Evolutionary conservation across 2,329 filamentous ascomycete species (phyloP), one percentile per base, ranked within the genome.

Genomic region (Sclerotinia sclerotiorum): DNA sequence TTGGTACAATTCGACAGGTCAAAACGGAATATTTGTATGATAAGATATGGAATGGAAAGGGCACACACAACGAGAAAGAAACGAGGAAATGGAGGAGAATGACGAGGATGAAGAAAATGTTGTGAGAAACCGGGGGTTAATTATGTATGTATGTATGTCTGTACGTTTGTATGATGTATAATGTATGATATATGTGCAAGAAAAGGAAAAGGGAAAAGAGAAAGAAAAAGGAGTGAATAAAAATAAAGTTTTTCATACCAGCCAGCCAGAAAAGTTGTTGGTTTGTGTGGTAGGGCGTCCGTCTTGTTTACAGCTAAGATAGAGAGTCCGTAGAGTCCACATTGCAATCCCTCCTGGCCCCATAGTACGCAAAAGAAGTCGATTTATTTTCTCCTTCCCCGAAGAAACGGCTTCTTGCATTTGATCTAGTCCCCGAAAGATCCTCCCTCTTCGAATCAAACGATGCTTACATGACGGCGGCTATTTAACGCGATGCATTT

Each of bases 401-500:
- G 21, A 35, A 35, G 42, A 58, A 58, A 58, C n/a, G 55, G 55
- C n/a, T 42, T 65, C 62, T 44, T 49, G 29, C 58, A 61, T 42
- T 39, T 48, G 44, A 32, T 49, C 21, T 39, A 39, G 58, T 62
- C 58, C 29, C 21, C 35, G n/a, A 48, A 49, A 57, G 63, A 44
- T 65, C 62, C 46, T 65, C 35, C 10, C 24, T 5, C 39, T 55
- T 44, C 63, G 24, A 29, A 55, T 46, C 49, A 44, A 42, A 32
- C 21, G 27, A 46, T 56, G 24, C 13, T 44, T 6, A 63, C 29
- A 57, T 65, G n/a, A 11, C 27, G 39, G 63, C 63, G 63, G 63
- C 63, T 65, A 65, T 56, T 65, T 65, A 49, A 56, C 63, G 63
- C 63, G 51, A 57, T 62, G 60, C 60, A 62, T 49, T 44, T 19